Evolutionary conservation across 345 rosid genomes (phyloP).

Genomic region (Linum usitatissimum): DNA sequence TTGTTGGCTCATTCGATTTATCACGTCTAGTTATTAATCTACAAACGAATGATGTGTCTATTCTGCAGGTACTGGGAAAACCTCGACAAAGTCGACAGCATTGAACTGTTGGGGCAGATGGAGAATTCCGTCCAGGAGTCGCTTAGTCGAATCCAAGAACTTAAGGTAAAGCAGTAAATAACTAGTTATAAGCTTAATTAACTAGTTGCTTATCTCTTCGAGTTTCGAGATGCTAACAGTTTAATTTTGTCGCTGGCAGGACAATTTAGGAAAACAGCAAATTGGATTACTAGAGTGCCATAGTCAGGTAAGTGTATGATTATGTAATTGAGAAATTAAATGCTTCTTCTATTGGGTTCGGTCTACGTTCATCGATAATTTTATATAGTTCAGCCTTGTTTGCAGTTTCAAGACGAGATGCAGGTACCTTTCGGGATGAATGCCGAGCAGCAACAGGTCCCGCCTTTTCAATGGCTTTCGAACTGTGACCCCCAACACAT

Average conservation of each 20-base stretch:
- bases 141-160: slow-evolving; percentile 39
- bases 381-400: slow-evolving; percentile 9
- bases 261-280: slow-evolving; percentile 40
- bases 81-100: slow-evolving; percentile 40
- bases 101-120: slow-evolving; percentile 51
- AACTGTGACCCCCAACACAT: slow-evolving; percentile 34
- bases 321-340: slow-evolving; percentile 1
- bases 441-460: slow-evolving; percentile 59
- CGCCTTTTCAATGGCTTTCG: slow-evolving; percentile 46
- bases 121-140: slow-evolving; percentile 50
- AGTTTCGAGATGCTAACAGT: neutral
- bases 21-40: neutral
- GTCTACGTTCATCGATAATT: neutral
- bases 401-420: slow-evolving; percentile 51
- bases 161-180: slow-evolving; percentile 29
- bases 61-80: slow-evolving; percentile 52
- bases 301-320: slow-evolving; percentile 31
- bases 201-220: neutral
- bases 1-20: no score
- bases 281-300: slow-evolving; percentile 41
- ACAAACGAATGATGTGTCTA: neutral
- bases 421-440: slow-evolving; percentile 40
- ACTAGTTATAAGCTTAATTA: neutral
- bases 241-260: slow-evolving; percentile 20
- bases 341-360: slow-evolving; percentile 5